Evolutionary conservation across 495 filamentous ascomycete species (phyloP).

Genomic region (Xanthoparmelia taractica): DNA sequence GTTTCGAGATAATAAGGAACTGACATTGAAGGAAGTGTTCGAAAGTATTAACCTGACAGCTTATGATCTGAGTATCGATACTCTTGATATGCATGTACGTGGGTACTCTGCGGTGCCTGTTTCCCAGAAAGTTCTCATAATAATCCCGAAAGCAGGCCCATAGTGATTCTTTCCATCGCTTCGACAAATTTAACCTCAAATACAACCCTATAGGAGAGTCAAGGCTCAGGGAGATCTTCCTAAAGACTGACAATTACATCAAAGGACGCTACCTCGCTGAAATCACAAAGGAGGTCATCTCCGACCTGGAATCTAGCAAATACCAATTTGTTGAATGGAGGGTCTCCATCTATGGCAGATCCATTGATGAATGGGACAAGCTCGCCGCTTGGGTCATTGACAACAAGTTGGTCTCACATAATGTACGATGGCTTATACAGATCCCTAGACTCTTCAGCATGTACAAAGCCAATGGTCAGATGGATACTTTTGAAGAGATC

Average conservation of each 20-base stretch:
- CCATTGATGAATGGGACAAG: constrained; percentile 94
- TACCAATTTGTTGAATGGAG: constrained; percentile 99
- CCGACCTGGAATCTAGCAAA: constrained; percentile 97
- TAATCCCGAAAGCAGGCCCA: constrained; percentile 56
- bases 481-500: constrained; percentile 84
- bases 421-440: constrained; percentile 95
- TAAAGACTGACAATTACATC: constrained; percentile 98
- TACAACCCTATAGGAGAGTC: constrained; percentile 98
- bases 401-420: constrained; percentile 95
- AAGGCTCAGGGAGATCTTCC: constrained; percentile 85
- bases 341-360: constrained; percentile 90
- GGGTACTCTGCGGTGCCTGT: background rate
- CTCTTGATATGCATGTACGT: constrained; percentile 93
- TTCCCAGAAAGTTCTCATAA: background rate
- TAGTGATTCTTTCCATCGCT: constrained; percentile 95
- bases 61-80: constrained; percentile 97
- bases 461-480: constrained; percentile 79
- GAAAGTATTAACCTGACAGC: constrained; percentile 94
- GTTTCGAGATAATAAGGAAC: constrained; percentile 82
- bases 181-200: constrained; percentile 99
- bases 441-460: constrained; percentile 92
- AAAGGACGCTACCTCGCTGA: constrained; percentile 92
- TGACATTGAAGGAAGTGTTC: constrained; percentile 90
- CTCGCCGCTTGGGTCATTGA: constrained; percentile 97
- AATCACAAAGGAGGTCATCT: constrained; percentile 94